Base-by-base conservation (phyloP, 371 early-diverging fungal species). In the Zopfochytrium polystomum region DNA sequence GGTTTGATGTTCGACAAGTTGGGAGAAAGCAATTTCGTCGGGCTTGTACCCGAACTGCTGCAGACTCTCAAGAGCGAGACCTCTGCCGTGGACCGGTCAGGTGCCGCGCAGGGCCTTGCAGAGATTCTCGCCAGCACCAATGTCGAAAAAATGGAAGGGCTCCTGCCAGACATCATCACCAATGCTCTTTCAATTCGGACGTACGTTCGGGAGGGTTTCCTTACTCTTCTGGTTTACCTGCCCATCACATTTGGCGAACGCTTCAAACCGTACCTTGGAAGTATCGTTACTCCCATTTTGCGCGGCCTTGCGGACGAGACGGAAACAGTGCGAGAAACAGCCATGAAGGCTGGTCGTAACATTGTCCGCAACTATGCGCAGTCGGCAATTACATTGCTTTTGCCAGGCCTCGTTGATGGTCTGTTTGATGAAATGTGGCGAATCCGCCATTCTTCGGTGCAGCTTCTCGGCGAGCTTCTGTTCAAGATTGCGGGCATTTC, bases 31-130 rank as follows among this genome's bases (percentile, higher is more conserved):
- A 87, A 87, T 73, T 96, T 98, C 90, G 93, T 95, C 53, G 87
- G 83, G 27, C 76, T 97, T 54, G 89, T 98, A 13, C 77, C 80
- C 27, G 95, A 95, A 54, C 78, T 98, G 25, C 65, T 93, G 13
- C 78, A 81, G 33, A 90, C 86, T 2, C 91, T 98, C 63, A 87
- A 89, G 74, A 82, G 85, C 18, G 90, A 91, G 54, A 83, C 87
- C n/a, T 87, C 88, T 48, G 90, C 89, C 52, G 94, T 95, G 13
- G 97, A 98, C 66, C 86, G 97, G 43, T 88, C 90, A 57, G 98
- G 98, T 71, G 93, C 98, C 43, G 96, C 98, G 1, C 97, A 98
- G 78, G 98, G 95, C 70, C 83, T 98, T 52, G 85, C 89, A 29
- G 98, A 98, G 73, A 87, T 98, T 3, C 76, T 96, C 18, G 85